Evolutionary conservation across 2,329 filamentous ascomycete species (phyloP).

Genomic region (Sclerotinia trifoliorum): DNA sequence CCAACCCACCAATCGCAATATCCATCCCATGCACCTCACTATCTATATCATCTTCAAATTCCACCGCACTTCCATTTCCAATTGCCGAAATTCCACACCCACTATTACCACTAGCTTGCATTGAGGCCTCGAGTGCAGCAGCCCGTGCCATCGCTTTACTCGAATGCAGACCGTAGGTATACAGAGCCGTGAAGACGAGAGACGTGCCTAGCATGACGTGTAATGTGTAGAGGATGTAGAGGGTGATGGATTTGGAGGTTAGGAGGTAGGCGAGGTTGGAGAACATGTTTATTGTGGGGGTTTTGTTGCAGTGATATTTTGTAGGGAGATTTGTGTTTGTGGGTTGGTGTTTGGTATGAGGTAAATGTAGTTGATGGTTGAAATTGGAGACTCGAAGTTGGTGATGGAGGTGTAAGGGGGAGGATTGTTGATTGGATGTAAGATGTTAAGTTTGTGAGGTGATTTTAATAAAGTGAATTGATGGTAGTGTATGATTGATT

Average conservation of each 20-base stretch:
- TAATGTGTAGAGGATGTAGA: conserved; percentile 19
- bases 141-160: conserved; percentile 20
- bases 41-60: conserved; percentile 7
- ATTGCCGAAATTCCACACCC: neutral
- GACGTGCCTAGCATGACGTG: conserved; percentile 21
- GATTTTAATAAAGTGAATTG: neutral
- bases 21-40: neutral
- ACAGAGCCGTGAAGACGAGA: conserved; percentile 21
- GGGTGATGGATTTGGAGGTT: conserved; percentile 19
- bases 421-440: neutral
- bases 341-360: neutral
- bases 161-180: conserved; percentile 12
- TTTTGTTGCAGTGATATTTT: neutral
- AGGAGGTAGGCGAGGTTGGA: conserved; percentile 21
- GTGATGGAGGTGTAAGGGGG: neutral
- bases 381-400: neutral
- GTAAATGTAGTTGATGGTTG: neutral
- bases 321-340: neutral
- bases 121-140: conserved; percentile 6
- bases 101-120: neutral
- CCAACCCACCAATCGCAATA: neutral
- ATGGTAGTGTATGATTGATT: conserved; percentile 16
- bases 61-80: neutral
- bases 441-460: neutral
- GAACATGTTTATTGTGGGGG: conserved; percentile 2